Base-by-base conservation (phyloP, 2,329 filamentous ascomycete genomes). In the Penicillium sp. region DNA sequence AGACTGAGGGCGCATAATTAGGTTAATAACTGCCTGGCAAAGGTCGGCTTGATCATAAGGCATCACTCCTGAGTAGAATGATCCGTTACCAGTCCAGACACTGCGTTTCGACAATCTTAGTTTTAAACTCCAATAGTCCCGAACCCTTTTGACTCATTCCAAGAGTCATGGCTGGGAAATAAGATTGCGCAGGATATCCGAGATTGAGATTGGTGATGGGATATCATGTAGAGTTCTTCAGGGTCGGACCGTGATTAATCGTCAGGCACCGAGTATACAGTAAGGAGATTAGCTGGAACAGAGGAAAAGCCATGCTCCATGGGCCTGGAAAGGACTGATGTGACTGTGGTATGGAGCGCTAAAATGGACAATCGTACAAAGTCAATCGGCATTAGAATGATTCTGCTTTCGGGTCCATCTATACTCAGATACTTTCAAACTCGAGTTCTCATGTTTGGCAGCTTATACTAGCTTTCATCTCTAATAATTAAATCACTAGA, bases 121-220 rank as follows among this genome's bases (percentile, higher is more conserved):
- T 51, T 51, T 51, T 12, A 51, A 51, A 33, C 19, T 35, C 12
- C 28, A 35, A 22, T 51, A 51, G 47, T 51, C 4, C 28, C 28
- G 28, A 19, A 22, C 17, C 28, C 26, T 13, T 19, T 33, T 35
- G 47, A 51, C 28, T 51, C 47, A 51, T 35, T 13, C 12, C 9
- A 51, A 51, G 26, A 15, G 4, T 22, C 24, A 22, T 33, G 26
- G 5, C n/a, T 7, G 10, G 30, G 10, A n/a, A 15, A 51, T 8
- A 4, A 22, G n/a, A 35, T 22, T 35, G 47, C 17, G 28, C 28
- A n/a, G 4, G 17, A 49, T 22, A 19, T 22, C 10, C 4, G 28
- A 19, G 2, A 42, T 5, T 12, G 24, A 44, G 24, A 30, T 28
- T 28, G 17, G 7, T 28, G 17, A 10, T 26, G 44, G 9, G 12